These are phyloP conservation scores for Glycine tomentella DNA, from an alignment of 306 rosid species.

Conservation along the genomic window DNA sequence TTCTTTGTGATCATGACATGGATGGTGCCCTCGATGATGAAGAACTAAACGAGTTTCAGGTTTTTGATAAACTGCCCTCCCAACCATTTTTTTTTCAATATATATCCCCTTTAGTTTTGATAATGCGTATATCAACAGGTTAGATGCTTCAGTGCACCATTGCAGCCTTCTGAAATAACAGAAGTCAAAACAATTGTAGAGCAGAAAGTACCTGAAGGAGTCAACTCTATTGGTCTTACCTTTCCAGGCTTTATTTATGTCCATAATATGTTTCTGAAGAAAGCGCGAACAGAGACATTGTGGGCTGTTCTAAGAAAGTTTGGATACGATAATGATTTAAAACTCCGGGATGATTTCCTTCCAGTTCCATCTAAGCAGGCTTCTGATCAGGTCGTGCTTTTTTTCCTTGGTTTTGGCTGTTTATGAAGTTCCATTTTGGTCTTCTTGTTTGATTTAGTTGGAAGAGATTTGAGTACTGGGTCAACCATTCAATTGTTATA, in stretches of 20 bases:
- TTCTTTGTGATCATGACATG: slow-evolving; percentile 79
- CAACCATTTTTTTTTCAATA: not conserved
- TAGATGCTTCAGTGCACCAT: slow-evolving; percentile 74
- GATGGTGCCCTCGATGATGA: slow-evolving; percentile 80
- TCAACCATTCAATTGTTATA: slow-evolving; percentile 31
- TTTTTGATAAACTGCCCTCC: slow-evolving; percentile 38
- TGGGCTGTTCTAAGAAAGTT: slow-evolving; percentile 91
- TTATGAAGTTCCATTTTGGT: slow-evolving; percentile 34
- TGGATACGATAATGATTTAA: slow-evolving; percentile 82
- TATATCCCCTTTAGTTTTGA: slow-evolving; percentile 18
- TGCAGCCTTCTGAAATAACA: slow-evolving; percentile 70
- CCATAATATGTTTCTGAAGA: slow-evolving; percentile 78
- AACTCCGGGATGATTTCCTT: slow-evolving; percentile 72
- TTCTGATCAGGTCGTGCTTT: slow-evolving; percentile 75
- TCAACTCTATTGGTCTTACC: slow-evolving; percentile 79
- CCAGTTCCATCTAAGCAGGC: slow-evolving; percentile 69
- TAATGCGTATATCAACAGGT: slow-evolving; percentile 56
- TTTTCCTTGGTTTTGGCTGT: not conserved
- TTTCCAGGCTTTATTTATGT: slow-evolving; percentile 74
- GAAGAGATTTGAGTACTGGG: slow-evolving; percentile 24
- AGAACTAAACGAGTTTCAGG: slow-evolving; percentile 94
- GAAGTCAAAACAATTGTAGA: slow-evolving; percentile 73
- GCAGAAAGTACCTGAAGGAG: slow-evolving; percentile 73
- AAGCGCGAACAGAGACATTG: slow-evolving; percentile 78
- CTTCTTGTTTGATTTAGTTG: slow-evolving; percentile 39